Evolutionary conservation across 805 yeast species (phyloP), one percentile per base, ranked within the genome.

Genomic region (Nematodospora valgi): DNA sequence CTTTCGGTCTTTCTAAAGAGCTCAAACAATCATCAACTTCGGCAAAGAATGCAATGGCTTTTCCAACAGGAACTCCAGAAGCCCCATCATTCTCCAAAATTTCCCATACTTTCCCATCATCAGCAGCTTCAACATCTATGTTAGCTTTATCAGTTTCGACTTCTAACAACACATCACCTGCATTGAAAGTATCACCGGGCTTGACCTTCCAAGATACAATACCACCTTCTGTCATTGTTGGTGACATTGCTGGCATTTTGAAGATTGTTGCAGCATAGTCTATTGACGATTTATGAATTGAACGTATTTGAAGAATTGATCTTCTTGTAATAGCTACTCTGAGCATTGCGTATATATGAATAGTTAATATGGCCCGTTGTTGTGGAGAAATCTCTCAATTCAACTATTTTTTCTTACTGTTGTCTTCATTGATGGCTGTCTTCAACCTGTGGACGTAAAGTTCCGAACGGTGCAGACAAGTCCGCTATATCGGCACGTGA

Each of bases 161-260:
- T 51, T 84, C 93, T 26, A 85, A 55, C 23, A 85, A 57, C 4
- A 80, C 83, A 47, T 93, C 98, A 15, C 98, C 98, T 6, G 94
- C 74, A 21, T 67, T 53, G 61, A 83, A 91, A 4, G 69, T 37
- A 4, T 86, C 93, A 19, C 82, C 82, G 23, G 60, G 41, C 58
- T 88, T 80, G 51, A 80, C 70, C 56, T 86, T 85, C 98, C 98
- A 91, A 36, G 78, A 72, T 9, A 87, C 86, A 45, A 91, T 75
- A 5, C 95, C 96, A 26, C 98, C 98, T 55, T 81, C 86, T 20
- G 88, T 87, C 98, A 91, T 91, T 5, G 98, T 91, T 27, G 98
- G 98, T 4, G 97, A 89, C 96, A 91, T 86, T 17, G 98, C 97
- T 4, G 98, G 98, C 98, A 91, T 91, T 35, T 71, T 80, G 64